Evolutionary conservation across 2,329 filamentous ascomycete species (phyloP).

Genomic region (Piedraia hortae): DNA sequence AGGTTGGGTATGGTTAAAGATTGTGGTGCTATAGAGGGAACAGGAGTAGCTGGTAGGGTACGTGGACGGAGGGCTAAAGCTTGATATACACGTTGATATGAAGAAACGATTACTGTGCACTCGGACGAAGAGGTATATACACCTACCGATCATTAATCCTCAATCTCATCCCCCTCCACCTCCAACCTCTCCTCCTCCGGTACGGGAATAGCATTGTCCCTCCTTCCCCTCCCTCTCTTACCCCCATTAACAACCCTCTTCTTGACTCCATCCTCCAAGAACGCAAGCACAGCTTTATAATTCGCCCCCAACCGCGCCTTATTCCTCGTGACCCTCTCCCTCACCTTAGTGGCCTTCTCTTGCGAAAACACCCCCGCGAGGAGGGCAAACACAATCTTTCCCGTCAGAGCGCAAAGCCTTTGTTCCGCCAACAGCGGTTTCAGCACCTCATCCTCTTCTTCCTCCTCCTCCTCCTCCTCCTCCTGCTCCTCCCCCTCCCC

Average conservation of each 20-base stretch:
- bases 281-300: constrained; percentile 59
- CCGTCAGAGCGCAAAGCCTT: constrained; percentile 58
- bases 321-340: constrained; percentile 49
- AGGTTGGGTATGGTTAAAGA: constrained; percentile 11
- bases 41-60: too few relatives aligned
- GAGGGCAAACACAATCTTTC: constrained; percentile 59
- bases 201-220: too few relatives aligned
- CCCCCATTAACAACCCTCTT: too few relatives aligned
- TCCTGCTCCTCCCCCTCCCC: constrained; percentile 24
- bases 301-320: constrained; percentile 55
- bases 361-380: constrained; percentile 35
- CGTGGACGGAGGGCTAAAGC: too few relatives aligned
- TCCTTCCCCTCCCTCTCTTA: too few relatives aligned
- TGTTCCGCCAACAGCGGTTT: constrained; percentile 51
- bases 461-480: constrained; percentile 15
- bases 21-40: constrained; percentile 4
- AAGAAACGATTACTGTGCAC: too few relatives aligned
- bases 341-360: constrained; percentile 34
- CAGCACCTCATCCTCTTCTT: constrained; percentile 23
- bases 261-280: too few relatives aligned
- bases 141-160: too few relatives aligned
- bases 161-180: too few relatives aligned
- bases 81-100: too few relatives aligned
- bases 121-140: too few relatives aligned
- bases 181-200: too few relatives aligned